Evolutionary conservation across 2,329 filamentous ascomycete species (phyloP), one percentile per base, ranked within the genome.

Genomic region (Sphaerulina musiva): DNA sequence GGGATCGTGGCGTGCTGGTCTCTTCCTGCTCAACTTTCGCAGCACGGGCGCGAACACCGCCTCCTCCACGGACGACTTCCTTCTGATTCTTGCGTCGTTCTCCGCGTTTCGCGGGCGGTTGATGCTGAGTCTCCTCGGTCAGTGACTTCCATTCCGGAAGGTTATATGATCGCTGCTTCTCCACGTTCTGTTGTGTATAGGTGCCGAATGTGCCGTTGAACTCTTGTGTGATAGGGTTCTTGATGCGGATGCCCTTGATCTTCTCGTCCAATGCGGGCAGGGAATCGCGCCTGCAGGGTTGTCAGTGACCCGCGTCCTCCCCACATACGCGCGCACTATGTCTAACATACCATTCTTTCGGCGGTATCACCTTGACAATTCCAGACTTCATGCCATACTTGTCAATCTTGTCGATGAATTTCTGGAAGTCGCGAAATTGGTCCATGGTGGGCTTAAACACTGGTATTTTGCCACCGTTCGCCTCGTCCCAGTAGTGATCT

Each of bases 181-280:
- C 85, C 56, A 98, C 91, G 68, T 98, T 98, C 67, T 93, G 89
- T 71, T 98, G 93, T 36, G 92, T 92, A 69, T 96, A 98, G 53
- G 89, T 95, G 53, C 93, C 95, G 68, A 92, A 89, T 48, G 88
- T 89, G 41, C 93, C 93, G 78, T 95, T 92, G 65, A 98, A 98
- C 66, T 98, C 93, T 72, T 98, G 93, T 68, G 90, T 95, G 69
- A 98, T 97, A 3, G 93, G 93, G 62, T 98, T 95, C 72, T 92
- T 92, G 66, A 98, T 91, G 68, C 85, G 86, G 70, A 98, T 88
- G 58, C 86, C 85, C 73, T 96, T 97, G 60, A 98, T 81, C 48
- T 89, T 80, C 65, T 96, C 87, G 67, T 93, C 84, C 58, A 96
- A 81, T 38, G 81, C 77, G 12, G 88, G 87, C 38, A 93, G 83